These are phyloP conservation scores for Paraconiothyrium sp. DNA, from an alignment of 2,329 filamentous ascomycete species.

Conservation along the genomic window DNA sequence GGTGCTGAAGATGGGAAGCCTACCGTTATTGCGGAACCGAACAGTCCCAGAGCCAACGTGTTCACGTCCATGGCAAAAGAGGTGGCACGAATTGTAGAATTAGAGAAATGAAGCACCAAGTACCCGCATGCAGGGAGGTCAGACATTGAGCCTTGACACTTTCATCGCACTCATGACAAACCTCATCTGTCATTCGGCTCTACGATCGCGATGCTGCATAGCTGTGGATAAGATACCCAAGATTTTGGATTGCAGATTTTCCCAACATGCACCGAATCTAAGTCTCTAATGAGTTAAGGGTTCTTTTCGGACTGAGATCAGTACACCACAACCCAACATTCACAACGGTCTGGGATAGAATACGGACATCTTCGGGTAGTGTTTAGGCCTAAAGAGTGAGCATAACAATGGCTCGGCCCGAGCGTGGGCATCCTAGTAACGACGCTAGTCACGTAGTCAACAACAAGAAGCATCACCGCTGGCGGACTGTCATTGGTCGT, in stretches of 20 bases:
- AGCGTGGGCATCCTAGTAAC: neutral
- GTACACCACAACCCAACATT: neutral
- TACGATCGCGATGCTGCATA: neutral
- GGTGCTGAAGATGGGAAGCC: constrained; percentile 89
- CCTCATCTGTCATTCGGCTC: neutral
- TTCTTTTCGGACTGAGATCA: neutral
- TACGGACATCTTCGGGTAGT: neutral
- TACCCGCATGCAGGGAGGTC: neutral
- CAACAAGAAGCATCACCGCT: neutral
- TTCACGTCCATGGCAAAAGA: constrained; percentile 76
- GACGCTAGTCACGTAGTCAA: neutral
- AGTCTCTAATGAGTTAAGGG: too few species aligned
- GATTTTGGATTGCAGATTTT: neutral
- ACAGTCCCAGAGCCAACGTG: constrained; percentile 73
- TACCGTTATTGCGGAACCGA: constrained; percentile 86
- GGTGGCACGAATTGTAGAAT: constrained; percentile 44
- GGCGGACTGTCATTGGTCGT: too few species aligned
- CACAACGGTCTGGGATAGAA: neutral
- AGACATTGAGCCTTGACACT: neutral
- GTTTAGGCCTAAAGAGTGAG: neutral
- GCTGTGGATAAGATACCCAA: neutral
- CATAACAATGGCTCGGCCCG: constrained; percentile 1
- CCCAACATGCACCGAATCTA: too few species aligned
- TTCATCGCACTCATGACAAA: neutral
- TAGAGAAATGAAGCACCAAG: constrained; percentile 20